These are phyloP conservation scores for Graphium sp. DNA, from an alignment of 2,329 filamentous ascomycete species.

Conservation along the genomic window DNA sequence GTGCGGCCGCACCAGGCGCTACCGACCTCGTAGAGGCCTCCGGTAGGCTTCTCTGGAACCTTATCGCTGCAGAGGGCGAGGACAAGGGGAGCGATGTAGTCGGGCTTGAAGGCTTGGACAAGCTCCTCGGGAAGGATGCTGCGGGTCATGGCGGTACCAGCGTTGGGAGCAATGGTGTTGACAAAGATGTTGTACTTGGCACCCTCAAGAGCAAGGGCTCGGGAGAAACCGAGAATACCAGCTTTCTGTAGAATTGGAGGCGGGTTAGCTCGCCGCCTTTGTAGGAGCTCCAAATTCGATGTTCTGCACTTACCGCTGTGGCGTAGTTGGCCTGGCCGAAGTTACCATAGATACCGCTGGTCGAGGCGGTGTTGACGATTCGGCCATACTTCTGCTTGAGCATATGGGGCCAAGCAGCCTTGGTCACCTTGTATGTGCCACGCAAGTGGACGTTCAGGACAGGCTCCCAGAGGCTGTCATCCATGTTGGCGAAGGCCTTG, in stretches of 20 bases:
- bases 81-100: conserved; percentile 91
- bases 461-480: conserved; percentile 80
- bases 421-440: conserved; percentile 91
- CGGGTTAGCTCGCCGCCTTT: no score
- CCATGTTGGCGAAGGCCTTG: conserved; percentile 97
- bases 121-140: conserved; percentile 93
- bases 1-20: conserved; percentile 87
- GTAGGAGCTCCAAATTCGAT: no score
- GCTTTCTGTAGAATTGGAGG: conserved; percentile 49
- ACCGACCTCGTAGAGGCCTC: conserved; percentile 84
- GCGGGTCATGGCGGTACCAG: conserved; percentile 86
- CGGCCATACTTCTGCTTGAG: conserved; percentile 98
- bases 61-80: conserved; percentile 74
- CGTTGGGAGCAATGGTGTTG: conserved; percentile 96
- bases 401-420: conserved; percentile 95
- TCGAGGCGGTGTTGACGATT: conserved; percentile 91
- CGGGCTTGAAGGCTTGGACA: conserved; percentile 97
- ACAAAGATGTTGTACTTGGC: conserved; percentile 95
- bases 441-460: conserved; percentile 85
- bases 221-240: conserved; percentile 89
- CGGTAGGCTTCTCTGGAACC: conserved; percentile 67
- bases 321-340: conserved; percentile 98
- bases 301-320: conserved; percentile 47
- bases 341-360: conserved; percentile 96
- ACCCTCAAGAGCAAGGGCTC: conserved; percentile 82